Base-by-base conservation (phyloP, 306 rosid genomes). In the Lablab purpureus region DNA sequence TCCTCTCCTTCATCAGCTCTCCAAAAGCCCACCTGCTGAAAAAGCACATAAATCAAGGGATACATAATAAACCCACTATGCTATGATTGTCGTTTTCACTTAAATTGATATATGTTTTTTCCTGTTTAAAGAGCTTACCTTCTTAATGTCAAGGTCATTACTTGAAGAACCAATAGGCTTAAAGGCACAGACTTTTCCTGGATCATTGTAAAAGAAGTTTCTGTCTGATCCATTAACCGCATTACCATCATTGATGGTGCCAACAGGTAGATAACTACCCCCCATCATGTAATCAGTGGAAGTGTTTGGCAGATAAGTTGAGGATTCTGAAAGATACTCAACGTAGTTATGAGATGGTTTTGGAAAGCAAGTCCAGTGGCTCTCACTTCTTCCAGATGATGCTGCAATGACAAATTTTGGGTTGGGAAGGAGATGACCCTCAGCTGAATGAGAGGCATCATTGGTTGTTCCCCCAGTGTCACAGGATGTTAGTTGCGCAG, bases 241-340 rank as follows among this genome's bases (percentile, higher is more conserved):
- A 43, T 64, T 50, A 59, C 25, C 75, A 85, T 74, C 58, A 19
- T 30, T 79, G 58, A 67, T 41, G 82, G 72, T 80, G 32, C 43
- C 70, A 81, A 70, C 36, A 49, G 84, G 74, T 55, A 78, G 80
- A 81, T 85, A 86, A 79, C 59, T 62, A 67, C 58, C 84, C 73
- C 86, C 91, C 21, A 74, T 49, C 88, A 77, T 67, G 59, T 82
- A 84, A 66, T 88, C 87, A 10, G 76, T 54, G 34, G 88, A 41
- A 56, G 69, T 17, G 76, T 71, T 85, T 10, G 87, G 85, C 37
- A 84, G 76, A 86, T 77, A 84, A 47, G 76, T 36, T 49, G 94
- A 87, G 63, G 87, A 75, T 69, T 90, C 96, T 2, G 90, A 67
- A 45, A 89, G 86, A 85, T 72, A 94, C 45, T 92, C 82, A 73